Evolutionary conservation across 306 rosid genomes (phyloP).

Genomic region (Inga oerstediana): DNA sequence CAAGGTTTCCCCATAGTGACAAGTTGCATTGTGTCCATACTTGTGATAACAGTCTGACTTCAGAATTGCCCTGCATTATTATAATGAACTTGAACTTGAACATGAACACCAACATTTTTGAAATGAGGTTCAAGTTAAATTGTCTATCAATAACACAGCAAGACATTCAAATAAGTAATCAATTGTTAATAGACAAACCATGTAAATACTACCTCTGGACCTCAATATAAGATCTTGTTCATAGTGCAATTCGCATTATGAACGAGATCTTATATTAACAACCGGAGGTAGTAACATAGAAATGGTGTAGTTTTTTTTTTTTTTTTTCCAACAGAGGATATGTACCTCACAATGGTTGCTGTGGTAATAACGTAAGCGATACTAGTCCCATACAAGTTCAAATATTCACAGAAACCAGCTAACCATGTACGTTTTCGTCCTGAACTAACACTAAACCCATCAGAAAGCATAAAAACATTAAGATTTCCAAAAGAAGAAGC

Average conservation of each 20-base stretch:
- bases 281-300: not conserved
- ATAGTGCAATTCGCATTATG: no score
- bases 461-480: not conserved
- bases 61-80: constrained; percentile 66
- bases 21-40: constrained; percentile 76
- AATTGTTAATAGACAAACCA: not conserved
- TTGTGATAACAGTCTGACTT: constrained; percentile 77
- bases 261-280: no score
- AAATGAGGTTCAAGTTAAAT: not conserved
- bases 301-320: not conserved
- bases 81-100: not conserved
- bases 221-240: no score
- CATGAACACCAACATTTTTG: not conserved
- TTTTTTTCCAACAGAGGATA: not conserved
- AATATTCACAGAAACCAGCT: constrained; percentile 54
- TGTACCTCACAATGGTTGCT: constrained; percentile 48
- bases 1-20: constrained; percentile 50
- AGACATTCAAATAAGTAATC: not conserved
- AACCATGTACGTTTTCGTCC: constrained; percentile 29
- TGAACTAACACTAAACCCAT: not conserved
- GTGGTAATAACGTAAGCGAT: constrained; percentile 37
- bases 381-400: constrained; percentile 58
- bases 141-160: not conserved
- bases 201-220: not conserved
- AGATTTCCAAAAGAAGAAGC: not conserved